phyloP scores from a whole-genome alignment of 305 asterid genomes.

The Petunia hybrid region DNA sequence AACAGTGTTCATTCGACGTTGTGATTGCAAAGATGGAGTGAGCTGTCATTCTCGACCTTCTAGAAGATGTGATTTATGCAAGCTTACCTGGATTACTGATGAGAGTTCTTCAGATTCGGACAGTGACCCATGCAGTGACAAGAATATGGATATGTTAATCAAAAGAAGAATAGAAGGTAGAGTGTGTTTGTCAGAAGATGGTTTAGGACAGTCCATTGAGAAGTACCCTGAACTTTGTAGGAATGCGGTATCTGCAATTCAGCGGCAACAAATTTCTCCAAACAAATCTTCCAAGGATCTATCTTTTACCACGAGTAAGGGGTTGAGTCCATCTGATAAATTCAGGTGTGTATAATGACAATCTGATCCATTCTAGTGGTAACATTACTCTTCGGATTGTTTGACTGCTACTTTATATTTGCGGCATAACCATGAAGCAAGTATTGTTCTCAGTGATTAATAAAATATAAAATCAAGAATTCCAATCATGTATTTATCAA shows the following conservation, averaged over 20 bases:
- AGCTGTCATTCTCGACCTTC: neutral
- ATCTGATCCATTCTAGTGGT: neutral
- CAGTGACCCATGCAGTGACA: neutral
- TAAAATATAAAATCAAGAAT: neutral
- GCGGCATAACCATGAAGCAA: neutral
- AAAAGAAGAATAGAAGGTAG: neutral
- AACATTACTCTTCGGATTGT: neutral
- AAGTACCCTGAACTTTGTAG: conserved; percentile 32
- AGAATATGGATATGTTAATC: neutral
- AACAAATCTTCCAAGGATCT: neutral
- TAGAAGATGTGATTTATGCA: neutral
- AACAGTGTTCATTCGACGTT: neutral
- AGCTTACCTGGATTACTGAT: neutral
- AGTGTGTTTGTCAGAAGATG: conserved; percentile 24
- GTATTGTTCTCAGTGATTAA: neutral
- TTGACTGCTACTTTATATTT: neutral
- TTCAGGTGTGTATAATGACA: neutral
- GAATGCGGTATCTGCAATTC: conserved; percentile 34
- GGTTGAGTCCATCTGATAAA: neutral
- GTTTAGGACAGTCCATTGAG: conserved; percentile 20
- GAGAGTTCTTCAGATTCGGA: neutral
- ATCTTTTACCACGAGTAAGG: neutral
- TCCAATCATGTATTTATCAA: neutral
- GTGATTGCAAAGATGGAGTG: neutral
- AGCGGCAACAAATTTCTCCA: conserved; percentile 16